Evolutionary conservation across 352 stramenopile species (phyloP), one percentile per base, ranked within the genome.

Genomic region (Globisporangium paddicum): DNA sequence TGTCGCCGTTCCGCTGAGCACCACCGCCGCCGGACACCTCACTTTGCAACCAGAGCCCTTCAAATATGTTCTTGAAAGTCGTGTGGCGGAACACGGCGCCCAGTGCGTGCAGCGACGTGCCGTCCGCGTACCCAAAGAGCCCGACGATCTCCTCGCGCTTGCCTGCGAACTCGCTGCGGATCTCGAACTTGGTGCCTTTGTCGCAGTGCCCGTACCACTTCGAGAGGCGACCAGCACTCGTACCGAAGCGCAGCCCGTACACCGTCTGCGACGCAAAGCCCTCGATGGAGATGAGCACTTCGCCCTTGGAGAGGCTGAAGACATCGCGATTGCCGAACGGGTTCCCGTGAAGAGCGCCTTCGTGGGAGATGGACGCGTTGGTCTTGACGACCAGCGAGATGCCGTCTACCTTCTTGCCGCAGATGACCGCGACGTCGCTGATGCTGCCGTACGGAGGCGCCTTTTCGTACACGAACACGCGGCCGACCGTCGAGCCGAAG

Each of bases 141-240:
- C 80, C 82, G 9, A 90, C 68, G 38, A 93, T 90, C 58, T 93
- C 80, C 59, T 93, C 82, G 3, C 68, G 73, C 30, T 76, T 75
- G 41, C 48, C 53, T 2, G 47, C 28, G 47, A 70, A 88, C 34
- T 86, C 82, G 44, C 68, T 86, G 19, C 67, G 69, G 38, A 93
- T 41, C 37, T 87, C 74, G 55, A 93, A 93, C 34, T 70, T 73
- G 10, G 69, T 73, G 30, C 82, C 82, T 61, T 88, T 87, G 41
- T 90, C 80, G 53, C 69, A 80, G 26, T 87, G 73, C 14, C 80
- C 82, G 60, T 85, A 93, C 82, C 82, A 93, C 55, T 87, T 90
- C 2, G 82, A 93, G n/a, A 71, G 62, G 4, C 82, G 63, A 0
- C 75, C 75, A 1, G 60, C 50, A 41, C 65, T 90, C 14, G 82